Percentiles rank a stretch among this genome's conserved stretches.
Conservation (phyloP, 305 asterid species). For the Fraxinus xanthoxyloides region DNA sequence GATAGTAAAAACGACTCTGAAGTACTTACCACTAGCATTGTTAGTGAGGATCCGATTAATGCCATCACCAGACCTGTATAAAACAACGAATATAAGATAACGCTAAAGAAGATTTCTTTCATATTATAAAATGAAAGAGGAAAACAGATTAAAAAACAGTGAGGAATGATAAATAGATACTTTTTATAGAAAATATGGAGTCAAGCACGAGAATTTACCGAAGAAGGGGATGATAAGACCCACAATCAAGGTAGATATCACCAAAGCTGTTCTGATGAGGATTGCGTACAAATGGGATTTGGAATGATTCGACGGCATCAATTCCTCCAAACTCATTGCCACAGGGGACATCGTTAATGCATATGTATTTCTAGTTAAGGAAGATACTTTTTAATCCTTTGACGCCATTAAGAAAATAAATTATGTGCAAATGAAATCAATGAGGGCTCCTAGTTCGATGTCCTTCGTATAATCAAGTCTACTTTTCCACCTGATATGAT, state of each 20-base stretch:
- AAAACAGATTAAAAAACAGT: not conserved
- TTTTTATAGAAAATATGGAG: not conserved
- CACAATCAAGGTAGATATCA: slow-evolving; percentile 68
- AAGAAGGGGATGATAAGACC: slow-evolving; percentile 80
- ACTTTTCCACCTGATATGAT: not conserved
- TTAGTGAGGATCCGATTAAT: slow-evolving; percentile 76
- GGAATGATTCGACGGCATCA: slow-evolving; percentile 57
- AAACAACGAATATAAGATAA: not conserved
- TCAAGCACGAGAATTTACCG: slow-evolving; percentile 41
- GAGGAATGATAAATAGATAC: not conserved
- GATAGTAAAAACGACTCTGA: not conserved
- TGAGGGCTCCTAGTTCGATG: not conserved
- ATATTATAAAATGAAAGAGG: not conserved
- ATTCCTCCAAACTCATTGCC: slow-evolving; percentile 92
- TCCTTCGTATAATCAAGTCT: not conserved
- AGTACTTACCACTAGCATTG: slow-evolving; percentile 88
- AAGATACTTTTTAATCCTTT: not conserved
- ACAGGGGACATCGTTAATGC: slow-evolving; percentile 89
- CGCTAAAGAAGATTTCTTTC: not conserved
- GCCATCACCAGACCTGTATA: slow-evolving; percentile 79
- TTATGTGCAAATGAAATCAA: not conserved
- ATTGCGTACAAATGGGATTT: slow-evolving; percentile 55
- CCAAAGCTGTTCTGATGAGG: slow-evolving; percentile 74
- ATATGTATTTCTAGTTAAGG: slow-evolving; percentile 59
- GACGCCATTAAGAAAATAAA: not conserved